A percentile compares a stretch with the other conserved stretches of the same genome.
phyloP scores from a whole-genome alignment of 75 land plant genomes.

The Isoetes taiwanensis region DNA sequence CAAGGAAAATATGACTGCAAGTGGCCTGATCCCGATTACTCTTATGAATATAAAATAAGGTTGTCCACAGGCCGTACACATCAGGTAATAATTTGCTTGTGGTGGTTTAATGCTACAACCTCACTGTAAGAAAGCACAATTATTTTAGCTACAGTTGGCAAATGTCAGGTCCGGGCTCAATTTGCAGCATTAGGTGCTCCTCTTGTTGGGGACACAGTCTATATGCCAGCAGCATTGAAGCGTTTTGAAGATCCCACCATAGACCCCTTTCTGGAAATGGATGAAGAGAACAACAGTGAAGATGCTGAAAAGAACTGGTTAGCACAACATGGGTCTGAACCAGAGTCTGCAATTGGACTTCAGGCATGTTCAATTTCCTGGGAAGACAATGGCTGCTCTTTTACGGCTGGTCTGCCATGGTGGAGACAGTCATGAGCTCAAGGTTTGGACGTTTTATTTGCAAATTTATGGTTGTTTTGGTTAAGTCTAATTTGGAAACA shows the following conservation, averaged over 20 bases:
- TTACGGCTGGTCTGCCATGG: constrained; percentile 74
- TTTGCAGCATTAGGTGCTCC: constrained; percentile 82
- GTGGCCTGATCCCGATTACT: constrained; percentile 44
- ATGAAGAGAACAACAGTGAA: constrained; percentile 5
- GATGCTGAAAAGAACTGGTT: constrained; percentile 43
- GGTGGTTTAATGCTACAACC: too few species aligned
- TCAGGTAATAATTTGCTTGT: constrained; percentile 47
- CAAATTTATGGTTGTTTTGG: too few species aligned
- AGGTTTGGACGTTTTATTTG: not conserved
- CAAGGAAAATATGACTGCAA: constrained; percentile 42
- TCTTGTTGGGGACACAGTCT: constrained; percentile 85
- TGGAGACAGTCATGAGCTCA: constrained; percentile 28
- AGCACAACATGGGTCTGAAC: constrained; percentile 63
- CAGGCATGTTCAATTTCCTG: constrained; percentile 79
- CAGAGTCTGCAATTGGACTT: constrained; percentile 67
- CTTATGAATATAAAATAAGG: constrained; percentile 75
- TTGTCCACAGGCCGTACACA: constrained; percentile 89
- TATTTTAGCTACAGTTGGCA: too few species aligned
- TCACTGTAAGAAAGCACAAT: too few species aligned
- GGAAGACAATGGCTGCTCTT: constrained; percentile 41
- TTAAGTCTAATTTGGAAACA: too few species aligned
- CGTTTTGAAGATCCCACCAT: constrained; percentile 31
- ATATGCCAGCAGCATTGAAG: constrained; percentile 63
- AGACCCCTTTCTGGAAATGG: constrained; percentile 43
- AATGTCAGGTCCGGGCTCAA: constrained; percentile 88